phyloP scores from a whole-genome alignment of 2,329 filamentous ascomycete species.

The Sporothrix mexicana region DNA sequence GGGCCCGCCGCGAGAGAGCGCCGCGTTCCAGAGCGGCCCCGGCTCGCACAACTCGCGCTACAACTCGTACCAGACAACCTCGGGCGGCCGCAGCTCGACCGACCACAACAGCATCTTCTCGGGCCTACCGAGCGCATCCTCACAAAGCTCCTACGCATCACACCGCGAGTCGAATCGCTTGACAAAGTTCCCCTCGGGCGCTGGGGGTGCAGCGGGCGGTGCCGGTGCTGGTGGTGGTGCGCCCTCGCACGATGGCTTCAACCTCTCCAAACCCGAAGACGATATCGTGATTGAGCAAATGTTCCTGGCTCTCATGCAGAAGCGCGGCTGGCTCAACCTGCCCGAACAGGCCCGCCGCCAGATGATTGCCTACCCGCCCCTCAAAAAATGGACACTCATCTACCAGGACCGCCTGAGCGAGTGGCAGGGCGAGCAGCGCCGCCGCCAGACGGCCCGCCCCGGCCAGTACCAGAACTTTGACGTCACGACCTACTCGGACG shows the following conservation, averaged over 20 bases:
- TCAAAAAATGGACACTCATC: constrained; percentile 97
- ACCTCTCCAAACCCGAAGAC: constrained; percentile 76
- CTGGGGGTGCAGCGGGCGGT: constrained; percentile 6
- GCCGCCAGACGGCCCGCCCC: constrained; percentile 74
- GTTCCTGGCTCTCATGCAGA: constrained; percentile 94
- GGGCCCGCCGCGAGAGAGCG: constrained; percentile 66
- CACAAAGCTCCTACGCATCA: constrained; percentile 60
- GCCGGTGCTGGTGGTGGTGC: constrained; percentile 31
- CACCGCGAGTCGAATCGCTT: constrained; percentile 63
- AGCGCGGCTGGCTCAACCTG: constrained; percentile 95
- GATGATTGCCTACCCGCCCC: constrained; percentile 92
- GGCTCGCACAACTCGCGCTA: constrained; percentile 63
- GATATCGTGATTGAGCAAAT: constrained; percentile 87
- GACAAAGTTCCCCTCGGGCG: constrained; percentile 57
- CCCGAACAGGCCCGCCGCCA: constrained; percentile 93
- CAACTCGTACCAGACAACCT: constrained; percentile 65
- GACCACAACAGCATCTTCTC: constrained; percentile 63
- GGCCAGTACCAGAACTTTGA: constrained; percentile 72
- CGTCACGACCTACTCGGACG: constrained; percentile 79
- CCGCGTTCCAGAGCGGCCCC: constrained; percentile 54
- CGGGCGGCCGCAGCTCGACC: constrained; percentile 61
- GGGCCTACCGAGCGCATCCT: constrained; percentile 61
- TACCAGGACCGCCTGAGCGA: constrained; percentile 94
- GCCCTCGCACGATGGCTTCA: constrained; percentile 55
- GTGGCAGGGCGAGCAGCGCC: constrained; percentile 92